Conservation (phyloP, 352 stramenopile genomes). For the Pythium sukuiense region DNA sequence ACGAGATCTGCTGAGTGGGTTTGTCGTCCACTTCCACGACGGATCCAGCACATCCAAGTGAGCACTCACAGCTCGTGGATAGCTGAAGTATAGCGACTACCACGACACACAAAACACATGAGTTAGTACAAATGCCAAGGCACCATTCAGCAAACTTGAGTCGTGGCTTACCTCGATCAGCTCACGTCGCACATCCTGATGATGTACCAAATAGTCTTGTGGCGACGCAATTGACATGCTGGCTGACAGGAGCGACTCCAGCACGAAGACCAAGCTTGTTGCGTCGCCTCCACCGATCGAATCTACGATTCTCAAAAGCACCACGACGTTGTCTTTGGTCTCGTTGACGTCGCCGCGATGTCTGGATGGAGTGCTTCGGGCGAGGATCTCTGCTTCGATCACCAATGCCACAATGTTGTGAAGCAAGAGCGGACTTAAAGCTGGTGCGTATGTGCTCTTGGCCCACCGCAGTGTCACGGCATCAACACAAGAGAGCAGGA, state of each 20-base stretch:
- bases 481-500: slow-evolving; percentile 19
- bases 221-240: slow-evolving; percentile 5
- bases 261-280: slow-evolving; percentile 9
- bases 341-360: neutral
- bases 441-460: slow-evolving; percentile 5
- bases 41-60: slow-evolving; percentile 54
- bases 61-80: slow-evolving; percentile 45
- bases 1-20: slow-evolving; percentile 5
- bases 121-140: neutral
- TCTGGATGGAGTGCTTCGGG: neutral
- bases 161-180: slow-evolving; percentile 47
- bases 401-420: slow-evolving; percentile 24
- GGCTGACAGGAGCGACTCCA: slow-evolving; percentile 24
- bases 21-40: slow-evolving; percentile 48
- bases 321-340: slow-evolving; percentile 8
- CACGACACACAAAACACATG: neutral
- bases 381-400: slow-evolving; percentile 18
- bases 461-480: slow-evolving; percentile 6
- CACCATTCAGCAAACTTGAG: neutral
- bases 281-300: neutral
- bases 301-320: slow-evolving; percentile 16
- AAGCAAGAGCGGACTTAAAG: slow-evolving; percentile 13
- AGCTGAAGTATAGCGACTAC: slow-evolving; percentile 61
- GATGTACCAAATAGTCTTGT: slow-evolving; percentile 8
- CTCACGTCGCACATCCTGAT: slow-evolving; percentile 28